Evolutionary conservation across 352 stramenopile genomes (phyloP).

Genomic region (Blastocystis sp.): DNA sequence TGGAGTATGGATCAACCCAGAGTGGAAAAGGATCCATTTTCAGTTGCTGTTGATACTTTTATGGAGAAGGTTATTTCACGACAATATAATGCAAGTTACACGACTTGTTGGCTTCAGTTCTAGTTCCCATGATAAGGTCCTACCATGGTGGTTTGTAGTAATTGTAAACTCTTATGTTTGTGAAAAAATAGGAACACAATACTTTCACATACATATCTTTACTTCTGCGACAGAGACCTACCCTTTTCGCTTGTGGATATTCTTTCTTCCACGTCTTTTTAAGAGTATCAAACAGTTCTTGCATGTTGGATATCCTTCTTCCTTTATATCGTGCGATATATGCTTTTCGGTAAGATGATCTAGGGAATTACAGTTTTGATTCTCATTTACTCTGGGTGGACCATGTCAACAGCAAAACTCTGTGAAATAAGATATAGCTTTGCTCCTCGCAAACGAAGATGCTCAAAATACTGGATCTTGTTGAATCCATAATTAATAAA

Average conservation of each 20-base stretch:
- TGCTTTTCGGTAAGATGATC: neutral
- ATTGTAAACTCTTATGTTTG: conserved; percentile 5
- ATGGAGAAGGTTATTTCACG: conserved; percentile 44
- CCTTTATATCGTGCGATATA: conserved; percentile 14
- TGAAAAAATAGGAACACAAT: neutral
- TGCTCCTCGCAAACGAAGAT: conserved; percentile 25
- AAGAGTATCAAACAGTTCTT: neutral
- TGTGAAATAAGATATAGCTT: conserved; percentile 29
- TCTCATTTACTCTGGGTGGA: conserved; percentile 1
- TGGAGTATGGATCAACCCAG: neutral
- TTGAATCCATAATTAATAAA: conserved; percentile 62
- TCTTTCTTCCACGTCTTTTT: neutral
- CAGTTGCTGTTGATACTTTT: conserved; percentile 23
- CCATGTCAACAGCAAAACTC: conserved; percentile 55
- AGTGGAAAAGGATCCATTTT: neutral
- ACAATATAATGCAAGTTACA: neutral
- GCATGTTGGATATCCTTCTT: neutral
- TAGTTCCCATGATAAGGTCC: conserved; percentile 18
- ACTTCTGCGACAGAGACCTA: conserved; percentile 9
- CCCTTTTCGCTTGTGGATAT: conserved; percentile 7
- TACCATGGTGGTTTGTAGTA: neutral
- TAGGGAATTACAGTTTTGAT: neutral
- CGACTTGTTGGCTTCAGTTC: conserved; percentile 43
- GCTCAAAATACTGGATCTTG: conserved; percentile 62
- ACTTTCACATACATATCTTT: neutral